Evolutionary conservation across 1,284 basidiomycete genomes (phyloP).

Genomic region (Ganoderma sp.): DNA sequence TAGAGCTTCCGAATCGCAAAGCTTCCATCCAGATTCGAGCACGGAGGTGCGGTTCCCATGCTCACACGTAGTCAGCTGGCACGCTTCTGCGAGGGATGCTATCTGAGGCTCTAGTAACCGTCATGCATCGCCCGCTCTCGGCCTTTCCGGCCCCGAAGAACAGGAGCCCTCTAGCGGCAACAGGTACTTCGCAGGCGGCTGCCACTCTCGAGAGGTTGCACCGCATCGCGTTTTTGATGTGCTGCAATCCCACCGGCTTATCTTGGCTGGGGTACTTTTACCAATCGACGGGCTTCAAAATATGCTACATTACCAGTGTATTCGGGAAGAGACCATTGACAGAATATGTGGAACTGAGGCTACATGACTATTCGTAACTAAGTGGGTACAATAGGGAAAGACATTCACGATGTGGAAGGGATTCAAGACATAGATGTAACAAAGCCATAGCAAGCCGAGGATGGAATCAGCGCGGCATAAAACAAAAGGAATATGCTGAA

Average conservation of each 20-base stretch:
- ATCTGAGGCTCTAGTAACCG: not conserved
- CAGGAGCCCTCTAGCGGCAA: not conserved
- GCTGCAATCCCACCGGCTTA: not conserved
- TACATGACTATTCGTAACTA: constrained; percentile 7
- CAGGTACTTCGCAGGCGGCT: not conserved
- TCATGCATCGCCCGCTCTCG: not conserved
- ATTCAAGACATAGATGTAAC: not conserved
- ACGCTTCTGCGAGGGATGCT: not conserved
- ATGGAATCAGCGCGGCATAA: not conserved
- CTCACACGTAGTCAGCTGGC: too few species aligned
- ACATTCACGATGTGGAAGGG: not conserved
- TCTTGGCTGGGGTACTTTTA: not conserved
- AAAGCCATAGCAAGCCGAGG: not conserved
- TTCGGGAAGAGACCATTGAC: not conserved
- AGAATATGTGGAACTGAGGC: not conserved
- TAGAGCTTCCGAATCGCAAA: not conserved
- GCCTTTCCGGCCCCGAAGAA: not conserved
- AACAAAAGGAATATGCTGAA: not conserved
- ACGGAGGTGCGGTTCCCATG: not conserved
- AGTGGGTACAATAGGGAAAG: not conserved
- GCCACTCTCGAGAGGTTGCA: not conserved
- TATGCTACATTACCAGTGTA: not conserved
- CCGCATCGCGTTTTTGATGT: not conserved
- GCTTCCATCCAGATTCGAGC: too few species aligned
- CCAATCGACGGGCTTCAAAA: not conserved